phyloP scores from a whole-genome alignment of 208 protist species.

The Wallacemonas sp. region DNA sequence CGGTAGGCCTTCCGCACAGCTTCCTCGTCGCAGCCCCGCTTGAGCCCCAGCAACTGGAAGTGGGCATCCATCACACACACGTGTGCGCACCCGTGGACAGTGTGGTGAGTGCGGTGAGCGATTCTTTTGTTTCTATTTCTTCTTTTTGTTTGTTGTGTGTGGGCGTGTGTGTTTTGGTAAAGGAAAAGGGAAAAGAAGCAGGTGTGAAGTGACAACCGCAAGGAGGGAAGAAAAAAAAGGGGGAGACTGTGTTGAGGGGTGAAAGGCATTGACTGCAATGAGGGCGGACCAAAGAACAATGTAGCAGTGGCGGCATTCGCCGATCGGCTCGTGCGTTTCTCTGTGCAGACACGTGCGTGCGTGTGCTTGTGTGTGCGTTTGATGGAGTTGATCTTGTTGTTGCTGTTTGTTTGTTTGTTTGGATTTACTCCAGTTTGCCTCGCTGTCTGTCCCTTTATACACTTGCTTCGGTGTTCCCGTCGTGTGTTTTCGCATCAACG shows the following conservation, averaged over 20 bases:
- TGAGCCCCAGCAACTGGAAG: conserved; percentile 73
- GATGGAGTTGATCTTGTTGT: conserved; percentile 16
- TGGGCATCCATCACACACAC: conserved; percentile 30
- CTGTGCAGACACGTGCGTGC: conserved; percentile 7
- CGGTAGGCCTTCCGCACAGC: conserved; percentile 93
- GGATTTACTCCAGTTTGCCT: too few relatives aligned
- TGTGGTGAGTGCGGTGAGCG: too few relatives aligned
- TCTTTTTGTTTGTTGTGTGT: conserved; percentile 13
- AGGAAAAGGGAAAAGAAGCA: too few relatives aligned
- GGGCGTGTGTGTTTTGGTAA: too few relatives aligned
- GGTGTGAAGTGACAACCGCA: too few relatives aligned
- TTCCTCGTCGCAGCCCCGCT: conserved; percentile 62
- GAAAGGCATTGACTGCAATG: too few relatives aligned
- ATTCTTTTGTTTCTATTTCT: neutral
- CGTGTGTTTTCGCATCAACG: conserved; percentile 10
- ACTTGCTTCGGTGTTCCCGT: too few relatives aligned
- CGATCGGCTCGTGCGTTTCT: too few relatives aligned
- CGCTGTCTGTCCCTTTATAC: conserved; percentile 6
- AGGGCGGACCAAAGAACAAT: too few relatives aligned
- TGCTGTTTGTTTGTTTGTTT: conserved; percentile 14
- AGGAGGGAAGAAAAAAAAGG: conserved; percentile 22
- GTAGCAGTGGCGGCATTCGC: too few relatives aligned
- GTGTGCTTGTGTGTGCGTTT: neutral
- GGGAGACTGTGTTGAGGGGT: too few relatives aligned
- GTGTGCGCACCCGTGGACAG: neutral